Conservation (phyloP, 352 stramenopile genomes). For the Pythium biforme region DNA sequence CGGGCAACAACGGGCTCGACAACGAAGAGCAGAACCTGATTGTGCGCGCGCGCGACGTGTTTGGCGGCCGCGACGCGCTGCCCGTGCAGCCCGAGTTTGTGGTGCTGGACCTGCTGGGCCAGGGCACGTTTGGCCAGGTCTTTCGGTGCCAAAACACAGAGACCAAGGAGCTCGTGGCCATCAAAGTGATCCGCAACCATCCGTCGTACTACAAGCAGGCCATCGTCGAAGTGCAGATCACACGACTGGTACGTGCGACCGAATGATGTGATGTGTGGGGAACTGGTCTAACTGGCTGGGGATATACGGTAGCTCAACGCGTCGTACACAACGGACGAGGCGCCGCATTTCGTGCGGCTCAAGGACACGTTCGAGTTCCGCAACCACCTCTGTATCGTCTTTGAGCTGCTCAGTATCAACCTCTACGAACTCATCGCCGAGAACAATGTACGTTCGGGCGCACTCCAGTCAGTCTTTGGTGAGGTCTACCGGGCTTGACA, state of each 20-base stretch:
- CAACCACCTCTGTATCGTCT: constrained; percentile 94
- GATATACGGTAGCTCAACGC: constrained; percentile 43
- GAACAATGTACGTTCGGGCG: constrained; percentile 62
- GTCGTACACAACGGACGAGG: constrained; percentile 21
- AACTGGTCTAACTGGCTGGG: too few species aligned
- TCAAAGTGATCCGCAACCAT: constrained; percentile 97
- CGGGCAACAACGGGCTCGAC: constrained; percentile 40
- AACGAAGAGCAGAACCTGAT: constrained; percentile 57
- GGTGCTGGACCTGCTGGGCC: constrained; percentile 93
- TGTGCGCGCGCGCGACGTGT: constrained; percentile 39
- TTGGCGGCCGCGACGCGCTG: constrained; percentile 25
- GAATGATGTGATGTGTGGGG: too few species aligned
- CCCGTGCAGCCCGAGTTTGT: constrained; percentile 59
- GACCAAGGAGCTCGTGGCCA: constrained; percentile 83
- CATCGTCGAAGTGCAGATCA: constrained; percentile 92
- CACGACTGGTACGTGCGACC: constrained; percentile 79
- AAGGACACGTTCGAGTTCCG: constrained; percentile 90
- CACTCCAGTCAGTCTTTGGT: too few species aligned
- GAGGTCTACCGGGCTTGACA: background rate
- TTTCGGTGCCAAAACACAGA: constrained; percentile 42
- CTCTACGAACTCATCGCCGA: constrained; percentile 94
- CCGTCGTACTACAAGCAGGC: constrained; percentile 92
- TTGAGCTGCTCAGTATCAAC: constrained; percentile 93
- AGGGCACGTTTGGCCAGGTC: constrained; percentile 71
- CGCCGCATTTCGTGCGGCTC: constrained; percentile 85